Base-by-base conservation (phyloP, 2,329 filamentous ascomycete species). In the Neofusicoccum laricinum region DNA sequence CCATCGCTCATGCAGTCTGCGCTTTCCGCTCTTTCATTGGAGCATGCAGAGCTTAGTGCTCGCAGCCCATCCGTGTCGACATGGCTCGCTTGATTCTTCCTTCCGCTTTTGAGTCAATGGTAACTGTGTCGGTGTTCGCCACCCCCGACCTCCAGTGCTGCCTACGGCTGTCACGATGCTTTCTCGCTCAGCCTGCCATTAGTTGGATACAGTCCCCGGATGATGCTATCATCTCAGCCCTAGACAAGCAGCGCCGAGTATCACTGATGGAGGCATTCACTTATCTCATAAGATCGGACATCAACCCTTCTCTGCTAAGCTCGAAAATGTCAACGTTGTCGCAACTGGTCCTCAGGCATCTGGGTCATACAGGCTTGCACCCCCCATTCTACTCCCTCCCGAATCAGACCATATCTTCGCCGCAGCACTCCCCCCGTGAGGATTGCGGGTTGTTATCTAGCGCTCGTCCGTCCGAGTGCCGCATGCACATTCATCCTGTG, bases 71-170 rank as follows among this genome's bases (percentile, higher is more conserved):
- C 15, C 41, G 41, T 17, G 12, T 43, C 41, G 25, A 6, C 25
- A 45, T 45, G 38, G 25, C 38, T 40, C 21, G 36, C 14, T 17
- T 34, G 55, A 19, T 43, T n/a, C 53, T 36, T 34, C 55, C 41
- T 59, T 59, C 55, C 55, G 55, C 55, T 36, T 58, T 58, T 59
- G 41, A 30, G 55, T 59, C 41, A 59, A 46, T 59, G 55, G 41
- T 59, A 59, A 14, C 25, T 34, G 19, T 58, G 41, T 17, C 41
- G 40, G 25, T 36, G n/a, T 48, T 59, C 40, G 55, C 55, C 55
- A 59, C 15, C 55, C 55, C 55, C 40, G 55, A n/a, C 30, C 30
- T 19, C 14, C 55, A 36, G 55, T 59, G 55, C 55, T 59, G 55
- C 55, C 55, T 59, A n/a, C 55, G 30, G 40, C 40, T 41, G 38